A percentile compares a stretch with the other conserved stretches of the same genome.
These are phyloP conservation scores for Scenedesmus sp. DNA, from an alignment of 163 green algal species.

Conservation along the genomic window DNA sequence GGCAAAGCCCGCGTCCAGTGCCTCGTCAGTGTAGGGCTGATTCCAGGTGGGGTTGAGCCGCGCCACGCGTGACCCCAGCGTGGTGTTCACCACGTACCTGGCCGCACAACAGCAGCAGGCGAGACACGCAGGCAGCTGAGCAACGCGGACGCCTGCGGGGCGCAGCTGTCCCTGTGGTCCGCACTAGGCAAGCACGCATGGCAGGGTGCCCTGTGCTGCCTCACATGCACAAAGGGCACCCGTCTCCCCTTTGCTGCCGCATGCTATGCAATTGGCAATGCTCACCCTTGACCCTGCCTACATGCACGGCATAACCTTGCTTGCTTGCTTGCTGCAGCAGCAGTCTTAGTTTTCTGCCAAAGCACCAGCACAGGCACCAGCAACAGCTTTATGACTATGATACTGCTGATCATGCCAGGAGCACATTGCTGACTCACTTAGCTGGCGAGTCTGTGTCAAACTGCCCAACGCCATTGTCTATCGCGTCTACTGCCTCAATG, in stretches of 20 bases:
- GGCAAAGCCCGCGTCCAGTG: slow-evolving; percentile 75
- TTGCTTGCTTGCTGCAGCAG: too few relatives aligned
- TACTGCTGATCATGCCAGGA: background rate
- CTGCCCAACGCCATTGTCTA: slow-evolving; percentile 97
- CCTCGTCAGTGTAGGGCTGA: slow-evolving; percentile 73
- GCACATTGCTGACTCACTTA: slow-evolving; percentile 20
- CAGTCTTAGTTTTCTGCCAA: too few relatives aligned
- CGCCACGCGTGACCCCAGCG: slow-evolving; percentile 87
- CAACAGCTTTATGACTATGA: too few relatives aligned
- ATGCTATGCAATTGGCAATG: too few relatives aligned
- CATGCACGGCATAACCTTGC: too few relatives aligned
- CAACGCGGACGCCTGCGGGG: background rate
- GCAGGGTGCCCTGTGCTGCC: too few relatives aligned
- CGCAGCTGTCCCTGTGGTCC: too few relatives aligned
- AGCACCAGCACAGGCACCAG: too few relatives aligned
- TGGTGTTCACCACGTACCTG: slow-evolving; percentile 91
- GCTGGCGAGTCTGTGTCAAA: slow-evolving; percentile 82
- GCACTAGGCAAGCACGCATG: too few relatives aligned
- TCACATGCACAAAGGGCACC: background rate
- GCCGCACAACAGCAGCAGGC: background rate
- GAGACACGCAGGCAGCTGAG: background rate
- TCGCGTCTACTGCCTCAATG: slow-evolving; percentile 94
- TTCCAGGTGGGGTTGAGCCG: slow-evolving; percentile 95
- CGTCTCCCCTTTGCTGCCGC: background rate
- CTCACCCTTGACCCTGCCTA: too few relatives aligned